Evolutionary conservation across 2,329 filamentous ascomycete genomes (phyloP), one percentile per base, ranked within the genome.

Genomic region (Epichloe elymi): DNA sequence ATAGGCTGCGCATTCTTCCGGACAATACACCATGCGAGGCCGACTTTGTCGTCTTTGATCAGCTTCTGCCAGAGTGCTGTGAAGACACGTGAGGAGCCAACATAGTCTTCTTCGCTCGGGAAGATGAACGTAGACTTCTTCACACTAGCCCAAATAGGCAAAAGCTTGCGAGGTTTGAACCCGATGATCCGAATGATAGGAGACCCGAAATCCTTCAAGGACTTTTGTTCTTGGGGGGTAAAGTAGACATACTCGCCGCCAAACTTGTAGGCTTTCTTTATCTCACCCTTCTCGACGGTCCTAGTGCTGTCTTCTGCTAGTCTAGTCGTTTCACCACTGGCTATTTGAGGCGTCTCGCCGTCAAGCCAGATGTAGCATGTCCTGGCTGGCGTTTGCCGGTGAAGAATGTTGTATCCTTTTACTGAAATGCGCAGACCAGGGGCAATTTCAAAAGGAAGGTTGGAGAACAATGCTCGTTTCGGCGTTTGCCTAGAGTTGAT

Each of bases 181-280:
- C 93, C 93, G 51, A 98, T 85, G 57, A 98, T 85, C 5, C 89
- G 83, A 51, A 98, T 85, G 12, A 87, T 74, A 0, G 88, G 87
- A 1, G 85, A 76, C 3, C 90, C 91, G 59, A 95, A 95, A 57
- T 87, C 73, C 54, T 83, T 83, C 53, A 98, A 74, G 19, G 77
- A 71, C 52, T 83, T 84, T 54, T 91, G 81, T 64, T 98, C 91
- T 36, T 96, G 89, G 0, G 83, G 0, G 0, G 83, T 83, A 64
- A 98, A 98, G 46, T 85, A 78, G 45, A 98, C 80, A 46, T 88
- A 88, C 57, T 95, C 88, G 39, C 88, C 90, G 12, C 91, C 93
- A 62, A 97, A 97, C 60, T 93, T 96, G 73, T 93, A 98, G 0
- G 91, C 93, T 66, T 93, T 96, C 53, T 85, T 85, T 19, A 94